These are phyloP conservation scores for Naganishia friedmannii DNA, from an alignment of 768 basidiomycete genomes.

Conservation along the genomic window DNA sequence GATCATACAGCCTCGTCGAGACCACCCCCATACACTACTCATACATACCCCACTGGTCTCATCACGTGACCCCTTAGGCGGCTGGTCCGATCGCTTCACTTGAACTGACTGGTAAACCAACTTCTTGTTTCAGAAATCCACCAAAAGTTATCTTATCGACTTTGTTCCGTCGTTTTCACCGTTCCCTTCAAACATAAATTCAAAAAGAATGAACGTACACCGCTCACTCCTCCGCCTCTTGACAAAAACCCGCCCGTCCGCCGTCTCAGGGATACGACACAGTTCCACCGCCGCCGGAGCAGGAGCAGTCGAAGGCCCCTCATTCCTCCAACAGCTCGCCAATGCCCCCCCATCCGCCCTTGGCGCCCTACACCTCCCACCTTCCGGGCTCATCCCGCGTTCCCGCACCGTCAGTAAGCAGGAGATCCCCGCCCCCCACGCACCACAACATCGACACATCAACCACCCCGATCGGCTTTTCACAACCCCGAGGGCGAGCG, in stretches of 20 bases:
- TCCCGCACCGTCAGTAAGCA: background rate
- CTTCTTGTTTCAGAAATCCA: no score
- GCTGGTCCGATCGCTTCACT: no score
- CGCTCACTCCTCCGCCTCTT: background rate
- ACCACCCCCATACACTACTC: no score
- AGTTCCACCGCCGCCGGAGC: background rate
- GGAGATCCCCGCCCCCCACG: background rate
- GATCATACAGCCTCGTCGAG: no score
- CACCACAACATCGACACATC: conserved; percentile 40
- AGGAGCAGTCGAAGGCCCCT: background rate
- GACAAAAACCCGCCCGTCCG: background rate
- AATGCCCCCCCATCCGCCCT: background rate
- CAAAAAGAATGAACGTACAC: background rate
- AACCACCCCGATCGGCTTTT: conserved; percentile 40
- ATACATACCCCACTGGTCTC: no score
- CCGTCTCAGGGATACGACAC: background rate
- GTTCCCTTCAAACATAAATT: no score
- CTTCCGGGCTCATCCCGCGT: conserved; percentile 1
- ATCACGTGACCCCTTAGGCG: no score
- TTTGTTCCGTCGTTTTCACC: no score
- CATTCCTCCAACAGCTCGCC: conserved; percentile 15
- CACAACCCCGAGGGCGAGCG: conserved; percentile 23
- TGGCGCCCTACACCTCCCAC: conserved; percentile 9
- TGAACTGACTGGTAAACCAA: no score
- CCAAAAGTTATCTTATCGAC: no score